Conservation (phyloP, 2,329 filamentous ascomycete species). For the Cytospora piceae region DNA sequence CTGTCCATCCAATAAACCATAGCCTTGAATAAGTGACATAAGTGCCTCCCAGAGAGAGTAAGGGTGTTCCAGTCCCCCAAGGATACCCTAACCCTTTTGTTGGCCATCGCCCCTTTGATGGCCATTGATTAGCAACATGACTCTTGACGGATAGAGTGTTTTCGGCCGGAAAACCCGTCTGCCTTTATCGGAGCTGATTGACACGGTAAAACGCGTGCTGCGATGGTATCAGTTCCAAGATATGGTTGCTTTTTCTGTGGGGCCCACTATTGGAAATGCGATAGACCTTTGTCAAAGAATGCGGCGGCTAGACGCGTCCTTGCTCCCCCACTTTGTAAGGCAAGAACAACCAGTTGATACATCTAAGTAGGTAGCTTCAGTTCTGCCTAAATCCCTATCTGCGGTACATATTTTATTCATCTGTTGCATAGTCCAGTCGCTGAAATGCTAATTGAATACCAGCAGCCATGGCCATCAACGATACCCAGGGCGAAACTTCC, state of each 20-base stretch:
- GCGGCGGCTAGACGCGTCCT: too few relatives aligned
- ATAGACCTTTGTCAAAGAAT: too few relatives aligned
- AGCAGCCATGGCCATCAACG: constrained; percentile 3
- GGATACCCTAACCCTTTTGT: not conserved
- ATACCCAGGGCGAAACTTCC: not conserved
- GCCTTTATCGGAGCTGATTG: not conserved
- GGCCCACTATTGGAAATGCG: not conserved
- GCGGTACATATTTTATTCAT: not conserved
- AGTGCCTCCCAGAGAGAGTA: too few relatives aligned
- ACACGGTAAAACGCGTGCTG: not conserved
- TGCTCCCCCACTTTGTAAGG: not conserved
- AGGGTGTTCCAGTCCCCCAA: not conserved
- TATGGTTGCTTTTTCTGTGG: not conserved
- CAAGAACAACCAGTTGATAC: not conserved
- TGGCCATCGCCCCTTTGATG: not conserved
- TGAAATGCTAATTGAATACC: not conserved
- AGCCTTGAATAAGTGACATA: not conserved
- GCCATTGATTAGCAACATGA: too few relatives aligned
- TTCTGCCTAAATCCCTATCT: not conserved
- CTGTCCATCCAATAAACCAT: not conserved
- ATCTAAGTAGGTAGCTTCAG: too few relatives aligned
- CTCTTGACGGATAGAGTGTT: too few relatives aligned
- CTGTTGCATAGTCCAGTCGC: not conserved
- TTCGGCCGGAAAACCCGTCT: too few relatives aligned
- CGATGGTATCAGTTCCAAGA: too few relatives aligned